Percentiles rank a stretch among this genome's conserved stretches.
These are phyloP conservation scores for Moricandia arvensis DNA, from an alignment of 345 rosid species.

Conservation along the genomic window DNA sequence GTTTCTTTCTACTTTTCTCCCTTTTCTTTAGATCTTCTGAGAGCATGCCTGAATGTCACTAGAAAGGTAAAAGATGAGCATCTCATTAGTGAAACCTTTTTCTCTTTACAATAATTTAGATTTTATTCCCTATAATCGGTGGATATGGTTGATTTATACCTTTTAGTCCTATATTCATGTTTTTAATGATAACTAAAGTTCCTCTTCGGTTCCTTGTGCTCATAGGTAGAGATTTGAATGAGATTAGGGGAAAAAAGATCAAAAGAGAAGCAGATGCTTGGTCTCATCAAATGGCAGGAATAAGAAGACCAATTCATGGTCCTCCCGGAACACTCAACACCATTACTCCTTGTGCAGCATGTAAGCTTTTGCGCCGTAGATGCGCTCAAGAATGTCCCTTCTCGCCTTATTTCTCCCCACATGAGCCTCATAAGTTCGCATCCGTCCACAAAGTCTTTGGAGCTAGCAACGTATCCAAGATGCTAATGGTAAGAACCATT, in stretches of 20 bases:
- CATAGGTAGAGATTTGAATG: conserved; percentile 86
- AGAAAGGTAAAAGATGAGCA: conserved; percentile 65
- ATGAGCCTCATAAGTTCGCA: conserved; percentile 91
- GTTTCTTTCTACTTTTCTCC: conserved; percentile 27
- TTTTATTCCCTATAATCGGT: conserved; percentile 8
- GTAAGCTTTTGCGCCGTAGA: conserved; percentile 86
- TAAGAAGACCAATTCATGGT: conserved; percentile 69
- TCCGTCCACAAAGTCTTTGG: conserved; percentile 96
- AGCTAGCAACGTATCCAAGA: conserved; percentile 96
- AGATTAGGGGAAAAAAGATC: conserved; percentile 73
- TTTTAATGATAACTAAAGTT: conserved; percentile 6
- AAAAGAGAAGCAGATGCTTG: conserved; percentile 79
- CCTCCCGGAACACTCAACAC: conserved; percentile 83
- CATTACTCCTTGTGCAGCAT: conserved; percentile 95
- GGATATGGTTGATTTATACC: conserved; percentile 24
- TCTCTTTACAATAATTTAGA: conserved; percentile 8
- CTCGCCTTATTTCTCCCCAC: conserved; percentile 95
- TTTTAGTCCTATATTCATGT: conserved; percentile 25
- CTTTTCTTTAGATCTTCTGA: conserved; percentile 31
- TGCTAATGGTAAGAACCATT: conserved; percentile 62
- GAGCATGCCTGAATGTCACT: conserved; percentile 97
- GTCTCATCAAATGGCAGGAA: conserved; percentile 65
- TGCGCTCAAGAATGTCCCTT: conserved; percentile 98
- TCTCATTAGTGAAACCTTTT: conserved; percentile 6
- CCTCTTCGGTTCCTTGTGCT: background rate